Conservation (phyloP, 1,284 basidiomycete species). For the Irpex sp. region DNA sequence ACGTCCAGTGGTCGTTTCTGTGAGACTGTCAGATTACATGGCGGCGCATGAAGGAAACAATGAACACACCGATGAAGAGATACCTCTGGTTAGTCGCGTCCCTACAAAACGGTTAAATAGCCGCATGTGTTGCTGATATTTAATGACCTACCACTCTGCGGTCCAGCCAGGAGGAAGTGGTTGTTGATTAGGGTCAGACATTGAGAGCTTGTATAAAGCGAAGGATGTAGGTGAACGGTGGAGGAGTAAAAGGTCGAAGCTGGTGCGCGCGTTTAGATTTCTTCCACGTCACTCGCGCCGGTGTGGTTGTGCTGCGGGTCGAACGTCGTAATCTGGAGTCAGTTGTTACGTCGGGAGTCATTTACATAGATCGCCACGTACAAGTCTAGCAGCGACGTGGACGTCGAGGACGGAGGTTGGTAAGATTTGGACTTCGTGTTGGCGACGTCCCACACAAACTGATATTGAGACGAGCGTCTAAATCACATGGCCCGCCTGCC, state of each 20-base stretch:
- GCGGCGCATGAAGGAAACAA: neutral
- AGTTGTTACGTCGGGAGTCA: too few species aligned
- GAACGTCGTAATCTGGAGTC: too few species aligned
- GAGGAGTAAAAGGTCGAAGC: neutral
- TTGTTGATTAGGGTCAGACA: conserved; percentile 61
- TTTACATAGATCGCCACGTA: neutral
- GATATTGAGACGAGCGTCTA: neutral
- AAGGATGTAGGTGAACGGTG: neutral
- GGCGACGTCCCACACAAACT: neutral
- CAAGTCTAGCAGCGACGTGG: neutral
- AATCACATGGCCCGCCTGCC: neutral
- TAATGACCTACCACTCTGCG: conserved; percentile 72
- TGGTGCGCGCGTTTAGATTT: conserved; percentile 4
- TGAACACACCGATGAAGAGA: conserved; percentile 73
- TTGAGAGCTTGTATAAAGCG: conserved; percentile 21
- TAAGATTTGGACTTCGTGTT: neutral
- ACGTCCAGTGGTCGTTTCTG: conserved; percentile 53
- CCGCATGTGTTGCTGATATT: conserved; percentile 10
- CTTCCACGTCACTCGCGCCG: conserved; percentile 12
- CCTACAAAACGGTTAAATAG: conserved; percentile 43
- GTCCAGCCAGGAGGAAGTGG: conserved; percentile 87
- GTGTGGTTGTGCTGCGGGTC: neutral
- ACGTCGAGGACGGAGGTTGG: neutral
- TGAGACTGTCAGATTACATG: conserved; percentile 1
- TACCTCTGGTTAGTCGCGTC: conserved; percentile 78